Evolutionary conservation across 2,329 filamentous ascomycete species (phyloP).

Genomic region (Trichoderma guizhouense): DNA sequence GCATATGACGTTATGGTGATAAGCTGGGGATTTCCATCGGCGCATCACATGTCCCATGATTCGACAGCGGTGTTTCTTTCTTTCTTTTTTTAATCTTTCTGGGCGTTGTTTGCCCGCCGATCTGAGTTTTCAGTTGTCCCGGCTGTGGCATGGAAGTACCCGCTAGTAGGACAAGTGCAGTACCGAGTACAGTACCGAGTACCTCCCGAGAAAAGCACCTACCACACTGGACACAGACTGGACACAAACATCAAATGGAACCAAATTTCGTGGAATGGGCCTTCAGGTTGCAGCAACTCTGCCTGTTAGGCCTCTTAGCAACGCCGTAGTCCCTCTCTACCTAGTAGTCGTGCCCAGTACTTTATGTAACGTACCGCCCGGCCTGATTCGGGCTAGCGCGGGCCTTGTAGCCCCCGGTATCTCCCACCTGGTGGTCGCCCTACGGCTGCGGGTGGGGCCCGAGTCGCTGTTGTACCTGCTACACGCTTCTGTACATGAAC

Average conservation of each 20-base stretch:
- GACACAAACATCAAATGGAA: not conserved
- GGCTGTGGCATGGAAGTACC: not conserved
- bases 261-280: not conserved
- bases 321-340: not conserved
- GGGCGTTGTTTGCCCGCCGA: not conserved
- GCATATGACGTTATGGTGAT: conserved; percentile 11
- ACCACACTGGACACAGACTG: not conserved
- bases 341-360: not conserved
- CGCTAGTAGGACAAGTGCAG: not conserved
- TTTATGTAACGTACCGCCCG: conserved; percentile 20
- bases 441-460: conserved; percentile 9
- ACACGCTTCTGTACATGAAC: not conserved
- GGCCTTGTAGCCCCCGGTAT: conserved; percentile 14
- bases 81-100: not conserved
- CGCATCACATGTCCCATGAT: not conserved
- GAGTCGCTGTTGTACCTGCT: conserved; percentile 6
- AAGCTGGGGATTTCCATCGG: not conserved
- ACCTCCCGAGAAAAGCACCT: not conserved
- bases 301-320: not conserved
- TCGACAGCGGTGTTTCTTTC: not conserved
- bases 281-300: not conserved
- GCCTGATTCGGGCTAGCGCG: conserved; percentile 7
- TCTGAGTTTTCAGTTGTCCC: not conserved
- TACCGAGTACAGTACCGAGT: not conserved
- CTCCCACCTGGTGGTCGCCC: conserved; percentile 14